phyloP scores from a whole-genome alignment of 805 yeast species.

The Saitoella complicata region DNA sequence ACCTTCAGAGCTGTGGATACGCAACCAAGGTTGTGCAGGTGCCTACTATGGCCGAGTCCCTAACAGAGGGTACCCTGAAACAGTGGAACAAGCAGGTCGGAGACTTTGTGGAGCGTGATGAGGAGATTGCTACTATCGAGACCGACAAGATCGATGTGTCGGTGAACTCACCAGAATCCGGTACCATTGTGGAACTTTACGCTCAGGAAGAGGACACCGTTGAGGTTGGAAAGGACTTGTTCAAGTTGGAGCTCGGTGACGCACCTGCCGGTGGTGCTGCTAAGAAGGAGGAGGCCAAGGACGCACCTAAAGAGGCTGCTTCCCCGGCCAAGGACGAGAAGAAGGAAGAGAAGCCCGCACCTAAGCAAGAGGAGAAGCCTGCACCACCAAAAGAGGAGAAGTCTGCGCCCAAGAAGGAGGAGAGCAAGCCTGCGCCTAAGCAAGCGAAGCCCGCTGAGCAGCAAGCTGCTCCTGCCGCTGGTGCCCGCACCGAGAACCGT shows the following conservation, averaged over 20 bases:
- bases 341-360: conserved; percentile 16
- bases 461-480: conserved; percentile 27
- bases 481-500: conserved; percentile 74
- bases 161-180: conserved; percentile 85
- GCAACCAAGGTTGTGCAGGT: conserved; percentile 43
- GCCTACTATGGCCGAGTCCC: conserved; percentile 97
- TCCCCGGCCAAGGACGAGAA: conserved; percentile 11
- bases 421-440: conserved; percentile 17
- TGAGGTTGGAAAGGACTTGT: conserved; percentile 84
- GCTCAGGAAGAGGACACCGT: conserved; percentile 84
- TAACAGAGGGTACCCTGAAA: conserved; percentile 87
- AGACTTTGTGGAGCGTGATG: conserved; percentile 73
- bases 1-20: too few relatives aligned
- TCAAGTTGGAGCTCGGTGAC: conserved; percentile 58
- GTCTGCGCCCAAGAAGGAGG: conserved; percentile 22
- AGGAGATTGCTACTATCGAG: conserved; percentile 88
- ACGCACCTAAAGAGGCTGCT: conserved; percentile 16
- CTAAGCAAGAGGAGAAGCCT: conserved; percentile 15
- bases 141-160: conserved; percentile 96
- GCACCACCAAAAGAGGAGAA: conserved; percentile 17
- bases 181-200: conserved; percentile 71
- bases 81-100: conserved; percentile 50
- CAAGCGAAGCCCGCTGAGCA: conserved; percentile 14
- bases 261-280: conserved; percentile 26
- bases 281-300: conserved; percentile 15